These are phyloP conservation scores for Cordyceps cateniannulata DNA, from an alignment of 2,329 filamentous ascomycete genomes.

Conservation along the genomic window DNA sequence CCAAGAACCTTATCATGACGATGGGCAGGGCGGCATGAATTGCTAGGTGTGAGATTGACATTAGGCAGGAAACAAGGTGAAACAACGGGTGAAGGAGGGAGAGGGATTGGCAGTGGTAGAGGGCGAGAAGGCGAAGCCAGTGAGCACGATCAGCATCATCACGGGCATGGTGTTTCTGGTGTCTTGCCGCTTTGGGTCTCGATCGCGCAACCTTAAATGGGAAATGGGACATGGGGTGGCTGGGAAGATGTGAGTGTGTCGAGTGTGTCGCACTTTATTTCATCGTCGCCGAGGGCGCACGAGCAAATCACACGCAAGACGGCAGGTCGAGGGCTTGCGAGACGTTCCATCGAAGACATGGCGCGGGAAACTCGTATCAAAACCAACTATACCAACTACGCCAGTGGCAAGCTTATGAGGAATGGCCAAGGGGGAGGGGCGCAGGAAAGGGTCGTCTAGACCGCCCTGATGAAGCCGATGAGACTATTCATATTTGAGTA, in stretches of 20 bases:
- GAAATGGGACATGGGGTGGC: constrained; percentile 3
- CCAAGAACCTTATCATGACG: constrained; percentile 8
- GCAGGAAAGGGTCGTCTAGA: neutral
- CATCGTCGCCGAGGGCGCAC: neutral
- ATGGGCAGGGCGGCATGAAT: neutral
- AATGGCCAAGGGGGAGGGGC: constrained; percentile 2
- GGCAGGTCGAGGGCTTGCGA: neutral
- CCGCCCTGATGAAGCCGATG: neutral
- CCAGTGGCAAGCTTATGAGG: neutral
- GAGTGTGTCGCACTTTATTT: constrained; percentile 11
- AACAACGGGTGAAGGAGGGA: neutral
- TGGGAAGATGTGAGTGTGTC: neutral
- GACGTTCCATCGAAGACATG: neutral
- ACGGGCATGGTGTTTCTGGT: constrained; percentile 1
- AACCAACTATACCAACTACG: neutral
- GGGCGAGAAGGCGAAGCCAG: neutral
- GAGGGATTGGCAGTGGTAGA: neutral
- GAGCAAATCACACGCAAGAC: neutral
- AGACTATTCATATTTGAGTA: constrained; percentile 5
- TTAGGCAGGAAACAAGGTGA: constrained; percentile 1
- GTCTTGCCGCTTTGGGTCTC: constrained; percentile 2
- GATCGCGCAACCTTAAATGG: constrained; percentile 2
- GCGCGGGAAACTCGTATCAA: neutral
- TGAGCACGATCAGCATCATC: constrained; percentile 3
- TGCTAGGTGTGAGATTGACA: neutral